Evolutionary conservation across 2,329 filamentous ascomycete species (phyloP).

Genomic region (Stagonosporopsis rhizophila): DNA sequence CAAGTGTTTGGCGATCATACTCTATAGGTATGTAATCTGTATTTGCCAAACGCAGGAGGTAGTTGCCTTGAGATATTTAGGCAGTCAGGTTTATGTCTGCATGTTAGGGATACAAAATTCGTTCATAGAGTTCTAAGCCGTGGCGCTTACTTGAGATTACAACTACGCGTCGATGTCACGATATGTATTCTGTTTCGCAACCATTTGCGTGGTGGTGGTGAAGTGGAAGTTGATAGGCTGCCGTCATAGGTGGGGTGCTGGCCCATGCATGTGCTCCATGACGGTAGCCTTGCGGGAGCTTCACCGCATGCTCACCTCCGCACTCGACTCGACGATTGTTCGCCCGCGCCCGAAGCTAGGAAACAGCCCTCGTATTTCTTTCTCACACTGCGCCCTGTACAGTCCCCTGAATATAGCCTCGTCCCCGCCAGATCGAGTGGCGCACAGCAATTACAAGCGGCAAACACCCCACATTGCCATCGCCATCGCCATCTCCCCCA

Average conservation of each 20-base stretch:
- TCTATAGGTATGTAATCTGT: too few relatives aligned
- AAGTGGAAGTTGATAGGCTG: slow-evolving; percentile 7
- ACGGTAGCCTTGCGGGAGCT: slow-evolving; percentile 36
- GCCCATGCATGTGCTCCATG: slow-evolving; percentile 19
- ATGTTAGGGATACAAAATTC: too few relatives aligned
- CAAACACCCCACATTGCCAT: slow-evolving; percentile 28
- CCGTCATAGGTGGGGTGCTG: slow-evolving; percentile 26
- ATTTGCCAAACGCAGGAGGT: too few relatives aligned
- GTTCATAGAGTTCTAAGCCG: too few relatives aligned
- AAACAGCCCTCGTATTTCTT: not conserved
- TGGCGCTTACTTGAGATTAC: too few relatives aligned
- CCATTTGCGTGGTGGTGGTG: not conserved
- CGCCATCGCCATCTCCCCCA: slow-evolving; percentile 24
- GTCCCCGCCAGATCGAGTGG: not conserved
- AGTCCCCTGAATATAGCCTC: not conserved
- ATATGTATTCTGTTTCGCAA: too few relatives aligned
- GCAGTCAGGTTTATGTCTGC: too few relatives aligned
- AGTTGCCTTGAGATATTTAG: too few relatives aligned
- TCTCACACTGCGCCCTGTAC: not conserved
- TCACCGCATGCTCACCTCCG: slow-evolving; percentile 17
- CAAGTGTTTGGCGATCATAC: too few relatives aligned
- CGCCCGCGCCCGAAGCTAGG: not conserved
- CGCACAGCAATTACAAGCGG: slow-evolving; percentile 3
- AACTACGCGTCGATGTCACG: too few relatives aligned
- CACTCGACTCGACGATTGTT: slow-evolving; percentile 18